phyloP scores from a whole-genome alignment of 768 basidiomycete genomes.

The Mycena amicta region DNA sequence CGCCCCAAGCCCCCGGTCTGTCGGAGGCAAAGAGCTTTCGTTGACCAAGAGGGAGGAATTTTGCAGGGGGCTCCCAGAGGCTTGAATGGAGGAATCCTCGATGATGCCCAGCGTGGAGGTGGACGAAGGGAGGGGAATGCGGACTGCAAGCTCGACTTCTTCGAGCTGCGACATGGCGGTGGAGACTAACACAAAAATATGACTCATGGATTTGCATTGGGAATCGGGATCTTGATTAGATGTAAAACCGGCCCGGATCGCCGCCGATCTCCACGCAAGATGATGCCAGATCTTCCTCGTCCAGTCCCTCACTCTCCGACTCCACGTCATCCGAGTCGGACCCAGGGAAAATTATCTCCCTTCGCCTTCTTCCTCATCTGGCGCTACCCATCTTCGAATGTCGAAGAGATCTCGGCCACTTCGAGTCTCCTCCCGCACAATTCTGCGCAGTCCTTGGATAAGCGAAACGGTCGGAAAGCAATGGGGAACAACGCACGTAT shows the following conservation, averaged over 20 bases:
- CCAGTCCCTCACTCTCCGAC: not conserved
- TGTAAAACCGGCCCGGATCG: too few relatives aligned
- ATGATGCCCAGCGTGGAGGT: slow-evolving; percentile 2
- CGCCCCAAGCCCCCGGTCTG: slow-evolving; percentile 26
- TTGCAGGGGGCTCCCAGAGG: too few relatives aligned
- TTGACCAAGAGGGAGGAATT: not conserved
- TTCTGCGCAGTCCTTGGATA: too few relatives aligned
- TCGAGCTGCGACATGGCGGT: not conserved
- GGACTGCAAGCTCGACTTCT: slow-evolving; percentile 15
- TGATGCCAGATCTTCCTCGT: not conserved
- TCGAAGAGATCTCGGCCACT: not conserved
- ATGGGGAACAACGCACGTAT: not conserved
- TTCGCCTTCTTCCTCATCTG: too few relatives aligned
- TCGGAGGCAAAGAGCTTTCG: slow-evolving; percentile 21
- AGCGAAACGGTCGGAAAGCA: not conserved
- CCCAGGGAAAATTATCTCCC: too few relatives aligned
- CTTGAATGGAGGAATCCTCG: too few relatives aligned
- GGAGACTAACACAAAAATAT: not conserved
- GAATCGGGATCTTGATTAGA: too few relatives aligned
- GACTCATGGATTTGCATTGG: not conserved
- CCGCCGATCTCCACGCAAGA: too few relatives aligned
- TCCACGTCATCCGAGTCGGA: too few relatives aligned
- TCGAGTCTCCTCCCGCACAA: not conserved
- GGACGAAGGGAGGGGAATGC: slow-evolving; percentile 12
- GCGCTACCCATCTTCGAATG: not conserved